phyloP scores from a whole-genome alignment of 352 stramenopile species.

The Phytophthora colocasiae region DNA sequence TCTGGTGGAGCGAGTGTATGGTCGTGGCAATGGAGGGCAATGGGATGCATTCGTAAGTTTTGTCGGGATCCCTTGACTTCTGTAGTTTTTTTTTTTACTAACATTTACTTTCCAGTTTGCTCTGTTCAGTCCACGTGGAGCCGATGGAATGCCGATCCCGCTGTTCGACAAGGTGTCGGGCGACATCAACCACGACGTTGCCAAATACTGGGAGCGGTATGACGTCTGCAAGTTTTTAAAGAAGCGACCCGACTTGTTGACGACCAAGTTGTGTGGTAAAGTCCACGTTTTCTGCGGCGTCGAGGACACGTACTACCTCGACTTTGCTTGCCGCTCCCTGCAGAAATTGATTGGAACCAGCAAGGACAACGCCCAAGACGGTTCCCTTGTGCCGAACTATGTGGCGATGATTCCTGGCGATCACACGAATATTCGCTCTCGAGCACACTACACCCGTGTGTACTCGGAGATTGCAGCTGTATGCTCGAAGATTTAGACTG shows the following conservation, averaged over 20 bases:
- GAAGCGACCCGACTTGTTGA: no score
- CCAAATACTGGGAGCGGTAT: slow-evolving; percentile 63
- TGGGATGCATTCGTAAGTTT: slow-evolving; percentile 83
- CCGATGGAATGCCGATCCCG: slow-evolving; percentile 59
- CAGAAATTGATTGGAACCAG: slow-evolving; percentile 54
- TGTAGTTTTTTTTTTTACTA: slow-evolving; percentile 4
- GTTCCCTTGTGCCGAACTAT: slow-evolving; percentile 57
- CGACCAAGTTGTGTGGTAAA: no score
- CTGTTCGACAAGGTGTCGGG: slow-evolving; percentile 82
- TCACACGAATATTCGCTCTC: slow-evolving; percentile 74
- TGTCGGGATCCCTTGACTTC: neutral
- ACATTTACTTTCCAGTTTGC: slow-evolving; percentile 48
- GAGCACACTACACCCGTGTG: slow-evolving; percentile 66
- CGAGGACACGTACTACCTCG: no score
- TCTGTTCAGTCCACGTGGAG: slow-evolving; percentile 64
- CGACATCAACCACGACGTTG: slow-evolving; percentile 66
- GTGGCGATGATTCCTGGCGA: slow-evolving; percentile 76
- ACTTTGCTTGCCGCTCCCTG: slow-evolving; percentile 62
- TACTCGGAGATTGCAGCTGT: slow-evolving; percentile 67
- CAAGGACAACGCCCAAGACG: slow-evolving; percentile 25
- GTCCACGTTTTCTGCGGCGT: no score
- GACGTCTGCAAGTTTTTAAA: slow-evolving; percentile 65
- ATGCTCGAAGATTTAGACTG: slow-evolving; percentile 13
- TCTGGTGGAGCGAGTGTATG: slow-evolving; percentile 68
- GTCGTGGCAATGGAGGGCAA: slow-evolving; percentile 73